Base-by-base conservation (phyloP, 768 basidiomycete species). In the Lactifluus pinguis region DNA sequence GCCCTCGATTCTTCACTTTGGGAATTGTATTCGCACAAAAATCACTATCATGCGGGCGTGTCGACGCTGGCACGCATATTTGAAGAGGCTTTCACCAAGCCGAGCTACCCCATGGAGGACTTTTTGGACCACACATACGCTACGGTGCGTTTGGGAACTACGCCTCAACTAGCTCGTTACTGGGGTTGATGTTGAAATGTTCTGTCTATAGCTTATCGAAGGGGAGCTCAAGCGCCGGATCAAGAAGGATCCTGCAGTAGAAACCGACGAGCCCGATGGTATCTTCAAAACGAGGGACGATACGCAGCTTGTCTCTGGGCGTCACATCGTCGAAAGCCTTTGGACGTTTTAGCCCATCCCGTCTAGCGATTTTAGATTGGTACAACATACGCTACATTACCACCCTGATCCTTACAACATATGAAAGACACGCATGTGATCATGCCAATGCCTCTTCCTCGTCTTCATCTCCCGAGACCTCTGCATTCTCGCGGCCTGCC, bases 381-480 rank as follows among this genome's bases (percentile, higher is more conserved):
- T 54, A 62, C 57, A 58, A 48, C 44, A 55, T 53, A 53, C 36
- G 56, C 42, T 63, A 62, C 60, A 57, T 44, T 14, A 50, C 45
- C 49, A 2, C 29, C 51, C 49, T 51, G 19, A 48, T 54, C 49
- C 41, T 50, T 51, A 21, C 39, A 41, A 49, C 52, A 38, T 32
- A 10, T 29, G 25, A 41, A 29, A n/a, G 19, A 36, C 17, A 34
- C 5, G 32, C 42, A 50, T 21, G 49, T 4, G 55, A 49, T 57
- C 62, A 65, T 29, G 6, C 53, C 30, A 68, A 48, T 32, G 50
- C 8, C 5, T 65, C 78, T 13, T 82, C 87, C 6, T 91, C 93
- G 50, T 88, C 86, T 66, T 95, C 93, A 72, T 98, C 93, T 56
- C 95, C 95, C 14, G 92, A 93, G 0, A 98, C 92, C 70, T 99